Base-by-base conservation (phyloP, 352 stramenopile species). In the Saprolegnia parasitica region DNA sequence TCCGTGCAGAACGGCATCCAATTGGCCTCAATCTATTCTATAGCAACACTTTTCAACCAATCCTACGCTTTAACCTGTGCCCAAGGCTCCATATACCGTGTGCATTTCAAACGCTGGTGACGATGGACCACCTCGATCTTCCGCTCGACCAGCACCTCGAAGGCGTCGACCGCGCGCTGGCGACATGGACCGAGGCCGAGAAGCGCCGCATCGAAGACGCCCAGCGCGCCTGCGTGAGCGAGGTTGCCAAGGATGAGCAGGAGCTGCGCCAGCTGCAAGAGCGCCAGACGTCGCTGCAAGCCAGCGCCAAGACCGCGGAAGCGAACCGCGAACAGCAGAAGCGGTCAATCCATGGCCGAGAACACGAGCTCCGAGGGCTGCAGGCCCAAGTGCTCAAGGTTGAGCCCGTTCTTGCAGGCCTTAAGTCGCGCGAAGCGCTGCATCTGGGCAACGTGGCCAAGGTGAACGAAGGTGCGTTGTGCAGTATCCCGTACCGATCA, bases 231-330 rank as follows among this genome's bases (percentile, higher is more conserved):
- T 63, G 21, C 39, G n/a, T 23, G 5, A 46, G 20, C 16, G 63
- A 70, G 24, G 55, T 70, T 6, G 46, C 54, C 29, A 70, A 70
- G 32, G 54, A 63, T 23, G 42, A 52, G 26, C 50, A 70, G 54
- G 42, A 61, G 21, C 46, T 70, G 20, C 39, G n/a, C 26, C 18
- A 62, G 24, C 63, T 70, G 5, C 13, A 46, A 24, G 37, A 52
- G 23, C 46, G 50, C 9, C 47, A 62, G 46, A 32, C 35, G 21
- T 32, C 62, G 23, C 35, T 70, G 3, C 29, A 26, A 20, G 47
- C 35, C 5, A 26, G 16, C 0, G 35, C 39, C 10, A 50, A 16
- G 15, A 11, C 18, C 6, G 42, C 42, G 4, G 63, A 70, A 13
- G 63, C 13, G 40, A 54, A 15, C 20, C 26, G 42, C n/a, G 47